Conservation (phyloP, 148 eudicot genomes). For the Rheum nobile region DNA sequence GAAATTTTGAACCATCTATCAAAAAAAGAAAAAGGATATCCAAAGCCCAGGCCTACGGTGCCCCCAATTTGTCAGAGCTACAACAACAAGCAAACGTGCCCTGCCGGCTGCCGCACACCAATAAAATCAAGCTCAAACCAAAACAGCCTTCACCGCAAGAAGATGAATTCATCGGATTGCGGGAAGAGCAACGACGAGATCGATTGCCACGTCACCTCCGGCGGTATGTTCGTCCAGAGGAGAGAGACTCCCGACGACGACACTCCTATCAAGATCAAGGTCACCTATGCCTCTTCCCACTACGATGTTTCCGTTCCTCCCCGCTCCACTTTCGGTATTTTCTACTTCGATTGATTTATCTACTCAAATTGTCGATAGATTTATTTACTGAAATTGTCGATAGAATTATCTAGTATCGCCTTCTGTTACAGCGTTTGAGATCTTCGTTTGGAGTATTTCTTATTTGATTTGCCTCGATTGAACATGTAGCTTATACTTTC, state of each 20-base stretch:
- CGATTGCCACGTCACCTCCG: slow-evolving; percentile 38
- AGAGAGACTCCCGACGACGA: slow-evolving; percentile 13
- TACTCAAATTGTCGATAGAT: too few relatives aligned
- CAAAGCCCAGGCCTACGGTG: not conserved
- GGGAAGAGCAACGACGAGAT: slow-evolving; percentile 7
- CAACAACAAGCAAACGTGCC: not conserved
- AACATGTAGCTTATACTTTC: not conserved
- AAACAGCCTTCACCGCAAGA: not conserved
- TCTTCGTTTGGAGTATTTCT: not conserved
- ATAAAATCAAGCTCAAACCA: not conserved
- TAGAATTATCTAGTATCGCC: not conserved
- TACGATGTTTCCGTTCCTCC: slow-evolving; percentile 34
- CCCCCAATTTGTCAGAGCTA: not conserved
- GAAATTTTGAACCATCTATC: too few relatives aligned
- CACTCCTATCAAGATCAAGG: slow-evolving; percentile 33
- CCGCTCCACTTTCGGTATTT: slow-evolving; percentile 52
- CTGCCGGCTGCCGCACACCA: not conserved
- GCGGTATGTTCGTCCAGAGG: slow-evolving; percentile 47
- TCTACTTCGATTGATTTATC: too few relatives aligned
- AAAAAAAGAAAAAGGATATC: not conserved
- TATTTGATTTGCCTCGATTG: not conserved
- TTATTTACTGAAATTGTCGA: too few relatives aligned
- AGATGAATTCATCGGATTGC: not conserved
- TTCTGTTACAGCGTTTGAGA: not conserved
- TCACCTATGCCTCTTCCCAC: slow-evolving; percentile 37